Base-by-base conservation (phyloP, 1,284 basidiomycete genomes). In the Cryptococcus deneoformans region DNA sequence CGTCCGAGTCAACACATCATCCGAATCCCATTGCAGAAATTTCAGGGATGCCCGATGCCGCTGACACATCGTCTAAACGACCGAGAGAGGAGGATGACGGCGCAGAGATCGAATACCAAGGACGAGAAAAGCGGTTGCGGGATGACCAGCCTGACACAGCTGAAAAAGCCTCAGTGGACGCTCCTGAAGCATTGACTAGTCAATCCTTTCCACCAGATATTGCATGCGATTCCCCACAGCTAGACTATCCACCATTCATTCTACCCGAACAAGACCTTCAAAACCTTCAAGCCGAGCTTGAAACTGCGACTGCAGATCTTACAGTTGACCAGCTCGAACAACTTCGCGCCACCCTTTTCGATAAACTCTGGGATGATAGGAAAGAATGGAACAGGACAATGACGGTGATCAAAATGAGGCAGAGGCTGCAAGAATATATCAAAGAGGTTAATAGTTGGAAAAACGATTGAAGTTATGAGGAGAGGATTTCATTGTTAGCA, bases 271-370 rank as follows among this genome's bases (percentile, higher is more conserved):
- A 48, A 1, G 44, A 35, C 5, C 45, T 77, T 40, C n/a, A 44
- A 5, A 14, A 9, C 1, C 69, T 79, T 2, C 42, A 45, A 3
- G 20, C 50, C 0, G 57, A 61, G 7, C 57, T 78, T 34, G 55
- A 56, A 34, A 29, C 61, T 35, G 44, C 43, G 8, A 94, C 91
- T 1, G 73, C 64, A 1, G 67, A 69, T 1, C 79, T 93, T 46
- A 89, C 81, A 29, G 82, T 98, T 47, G 95, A 99, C 70, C 87
- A 97, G 73, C 83, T 99, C 2, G 94, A 98, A 71, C 92, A 97
- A 72, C 81, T 98, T 6, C 85, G 96, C 3, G 93, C 95, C 5
- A 85, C 84, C 1, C 88, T 86, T 63, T 84, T 93, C 46, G 86
- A 87, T 52, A 81, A 81, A 38, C 82, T 98, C 16, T 98, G 94